Conservation (phyloP, 176 grass and related monocot genomes). For the Puya raimondii region DNA sequence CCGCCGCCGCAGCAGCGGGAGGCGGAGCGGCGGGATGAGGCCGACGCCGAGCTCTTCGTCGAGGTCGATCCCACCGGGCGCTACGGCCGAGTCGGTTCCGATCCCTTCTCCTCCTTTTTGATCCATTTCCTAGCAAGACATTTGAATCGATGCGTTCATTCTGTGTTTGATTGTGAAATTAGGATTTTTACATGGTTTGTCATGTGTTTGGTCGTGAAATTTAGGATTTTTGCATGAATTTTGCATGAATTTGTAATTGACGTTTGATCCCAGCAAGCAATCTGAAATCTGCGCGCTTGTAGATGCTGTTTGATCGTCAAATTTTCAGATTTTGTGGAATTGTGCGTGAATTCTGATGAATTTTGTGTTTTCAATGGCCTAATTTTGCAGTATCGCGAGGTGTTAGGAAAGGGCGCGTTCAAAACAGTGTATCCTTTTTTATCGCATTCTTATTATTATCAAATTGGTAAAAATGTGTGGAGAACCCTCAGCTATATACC, state of each 20-base stretch:
- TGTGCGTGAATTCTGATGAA: background rate
- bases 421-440: constrained; percentile 77
- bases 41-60: constrained; percentile 19
- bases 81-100: constrained; percentile 43
- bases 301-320: too few species aligned
- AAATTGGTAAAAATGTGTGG: too few species aligned
- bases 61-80: constrained; percentile 70
- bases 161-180: too few species aligned
- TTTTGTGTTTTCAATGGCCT: background rate
- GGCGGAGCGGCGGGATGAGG: constrained; percentile 17
- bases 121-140: background rate
- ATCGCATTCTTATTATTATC: background rate
- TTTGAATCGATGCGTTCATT: too few species aligned
- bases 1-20: constrained; percentile 13
- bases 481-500: background rate
- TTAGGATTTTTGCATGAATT: too few species aligned
- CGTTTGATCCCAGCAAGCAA: too few species aligned
- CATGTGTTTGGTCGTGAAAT: too few species aligned
- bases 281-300: too few species aligned
- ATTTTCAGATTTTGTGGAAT: too few species aligned
- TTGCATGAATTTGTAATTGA: too few species aligned
- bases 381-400: constrained; percentile 52
- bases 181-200: too few species aligned
- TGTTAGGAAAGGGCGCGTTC: constrained; percentile 65
- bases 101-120: background rate